Base-by-base conservation (phyloP, 352 stramenopile genomes). In the Pythium pyrilobum region DNA sequence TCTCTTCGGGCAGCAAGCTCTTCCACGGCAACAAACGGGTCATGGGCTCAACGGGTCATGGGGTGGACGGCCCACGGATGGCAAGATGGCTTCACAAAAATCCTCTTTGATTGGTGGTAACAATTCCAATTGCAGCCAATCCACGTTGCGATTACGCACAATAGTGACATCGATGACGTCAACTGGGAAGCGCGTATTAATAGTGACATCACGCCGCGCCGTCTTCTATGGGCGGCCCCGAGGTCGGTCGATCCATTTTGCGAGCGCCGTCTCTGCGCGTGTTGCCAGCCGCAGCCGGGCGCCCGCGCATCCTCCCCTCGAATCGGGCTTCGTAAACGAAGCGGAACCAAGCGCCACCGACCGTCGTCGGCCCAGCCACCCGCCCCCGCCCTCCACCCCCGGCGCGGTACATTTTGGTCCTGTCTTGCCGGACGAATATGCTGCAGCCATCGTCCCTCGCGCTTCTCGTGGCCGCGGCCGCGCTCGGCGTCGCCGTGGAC, bases 401-500 rank as follows among this genome's bases (percentile, higher is more conserved):
- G n/a, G n/a, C n/a, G n/a, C n/a, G n/a, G n/a, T n/a, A n/a, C n/a
- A n/a, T n/a, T n/a, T n/a, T n/a, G n/a, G n/a, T n/a, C n/a, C n/a
- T n/a, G n/a, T n/a, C n/a, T n/a, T n/a, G n/a, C n/a, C 18, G 6
- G 25, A 9, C n/a, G 8, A 24, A 15, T 42, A 64, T 56, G 58
- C 25, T 61, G 20, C 39, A 41, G 32, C 51, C 52, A 9, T 20
- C 44, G 38, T 12, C 47, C 44, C 16, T 57, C 16, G 58, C 44
- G 24, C 44, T 62, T 6, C 23, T 62, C 36, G 54, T 57, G 7
- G 45, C 51, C 2, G 40, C 47, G 8, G 55, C 69, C 2, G 60
- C 59, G 5, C 25, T 68, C 5, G 63, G 54, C 5, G 39, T 69
- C 37, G n/a, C 71, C 23, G 32, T 71, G 11, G 66, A 82, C 49